phyloP scores from a whole-genome alignment of 1,284 basidiomycete genomes.

The Caloboletus firmus region DNA sequence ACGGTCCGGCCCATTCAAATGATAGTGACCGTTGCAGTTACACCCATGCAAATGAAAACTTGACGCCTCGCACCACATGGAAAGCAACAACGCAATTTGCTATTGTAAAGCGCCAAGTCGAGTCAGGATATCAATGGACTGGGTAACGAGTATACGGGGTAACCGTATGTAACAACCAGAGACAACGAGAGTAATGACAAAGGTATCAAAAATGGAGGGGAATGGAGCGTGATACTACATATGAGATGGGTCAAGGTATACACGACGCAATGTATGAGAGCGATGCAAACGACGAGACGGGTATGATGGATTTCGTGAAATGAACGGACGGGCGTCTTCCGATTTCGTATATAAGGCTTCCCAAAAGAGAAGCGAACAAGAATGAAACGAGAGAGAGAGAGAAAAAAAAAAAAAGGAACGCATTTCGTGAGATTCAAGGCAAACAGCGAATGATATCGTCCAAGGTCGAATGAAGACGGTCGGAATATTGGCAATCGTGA shows the following conservation, averaged over 20 bases:
- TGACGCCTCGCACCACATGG: conserved; percentile 20
- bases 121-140: conserved; percentile 35
- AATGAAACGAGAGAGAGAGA: conserved; percentile 19
- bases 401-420: conserved; percentile 21
- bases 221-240: conserved; percentile 39
- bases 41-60: conserved; percentile 30
- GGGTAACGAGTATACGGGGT: conserved; percentile 40
- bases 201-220: conserved; percentile 38
- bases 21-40: conserved; percentile 16
- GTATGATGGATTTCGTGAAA: conserved; percentile 39
- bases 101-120: conserved; percentile 17
- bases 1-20: conserved; percentile 10
- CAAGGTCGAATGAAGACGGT: conserved; percentile 38
- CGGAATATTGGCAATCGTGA: conserved; percentile 32
- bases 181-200: conserved; percentile 19
- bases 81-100: conserved; percentile 9
- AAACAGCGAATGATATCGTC: conserved; percentile 34
- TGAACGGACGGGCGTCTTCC: conserved; percentile 36
- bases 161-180: conserved; percentile 37
- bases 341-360: conserved; percentile 37
- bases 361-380: conserved; percentile 31
- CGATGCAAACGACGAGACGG: conserved; percentile 38
- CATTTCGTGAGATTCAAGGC: conserved; percentile 31
- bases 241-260: conserved; percentile 38
- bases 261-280: conserved; percentile 37